phyloP scores from a whole-genome alignment of 2,329 filamentous ascomycete species.

The Neophaeococcomyces aloes region DNA sequence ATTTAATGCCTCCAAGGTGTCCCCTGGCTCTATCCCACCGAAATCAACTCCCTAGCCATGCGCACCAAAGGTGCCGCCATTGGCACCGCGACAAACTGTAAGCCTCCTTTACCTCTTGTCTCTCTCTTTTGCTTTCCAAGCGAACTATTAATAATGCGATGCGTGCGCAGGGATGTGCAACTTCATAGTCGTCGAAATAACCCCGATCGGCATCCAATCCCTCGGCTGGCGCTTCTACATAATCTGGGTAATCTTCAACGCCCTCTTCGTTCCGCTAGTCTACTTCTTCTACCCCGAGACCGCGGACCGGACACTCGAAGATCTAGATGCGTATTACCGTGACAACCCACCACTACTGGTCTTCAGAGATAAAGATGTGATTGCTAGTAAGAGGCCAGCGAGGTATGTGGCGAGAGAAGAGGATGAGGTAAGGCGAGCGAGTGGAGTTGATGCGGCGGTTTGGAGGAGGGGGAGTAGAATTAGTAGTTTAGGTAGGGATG shows the following conservation, averaged over 20 bases:
- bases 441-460: slow-evolving; percentile 9
- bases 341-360: slow-evolving; percentile 35
- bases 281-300: slow-evolving; percentile 33
- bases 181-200: slow-evolving; percentile 32
- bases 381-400: slow-evolving; percentile 35
- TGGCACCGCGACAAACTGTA: slow-evolving; percentile 40
- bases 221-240: slow-evolving; percentile 36
- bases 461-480: slow-evolving; percentile 13
- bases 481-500: too few species aligned
- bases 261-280: slow-evolving; percentile 38
- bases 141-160: background rate
- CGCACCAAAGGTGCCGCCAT: slow-evolving; percentile 40
- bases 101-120: slow-evolving; percentile 26
- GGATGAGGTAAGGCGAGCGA: slow-evolving; percentile 24
- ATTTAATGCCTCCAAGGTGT: slow-evolving; percentile 13
- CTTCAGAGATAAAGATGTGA: slow-evolving; percentile 39
- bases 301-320: slow-evolving; percentile 25
- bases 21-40: slow-evolving; percentile 34
- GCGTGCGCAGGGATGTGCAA: slow-evolving; percentile 7
- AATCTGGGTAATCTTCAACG: slow-evolving; percentile 38
- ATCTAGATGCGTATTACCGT: slow-evolving; percentile 31
- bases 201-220: slow-evolving; percentile 34
- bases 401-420: slow-evolving; percentile 41
- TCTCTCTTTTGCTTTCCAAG: background rate
- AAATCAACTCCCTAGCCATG: slow-evolving; percentile 42